Percentiles rank a stretch among this genome's conserved stretches.
phyloP scores from a whole-genome alignment of 2,329 filamentous ascomycete genomes.

The Scytalidium lignicola region DNA sequence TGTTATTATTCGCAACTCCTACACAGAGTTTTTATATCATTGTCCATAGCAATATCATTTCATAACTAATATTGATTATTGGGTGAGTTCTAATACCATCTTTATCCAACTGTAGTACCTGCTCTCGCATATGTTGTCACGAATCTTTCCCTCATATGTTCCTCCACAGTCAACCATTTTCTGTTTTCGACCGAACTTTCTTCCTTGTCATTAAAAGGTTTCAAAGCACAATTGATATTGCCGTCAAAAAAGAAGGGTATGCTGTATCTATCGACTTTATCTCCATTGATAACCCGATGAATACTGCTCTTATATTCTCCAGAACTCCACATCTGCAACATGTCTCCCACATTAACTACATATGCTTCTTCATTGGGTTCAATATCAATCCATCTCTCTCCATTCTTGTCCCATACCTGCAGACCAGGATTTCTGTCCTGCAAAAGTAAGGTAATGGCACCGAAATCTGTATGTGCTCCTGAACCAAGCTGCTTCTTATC shows the following conservation, averaged over 20 bases:
- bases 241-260: constrained; percentile 52
- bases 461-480: constrained; percentile 48
- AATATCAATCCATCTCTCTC: constrained; percentile 37
- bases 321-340: constrained; percentile 43
- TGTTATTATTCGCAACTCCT: no score
- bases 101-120: no score
- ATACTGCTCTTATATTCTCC: constrained; percentile 45
- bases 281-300: constrained; percentile 49
- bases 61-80: no score
- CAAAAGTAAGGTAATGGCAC: constrained; percentile 47
- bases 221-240: constrained; percentile 38
- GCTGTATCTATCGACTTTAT: constrained; percentile 43
- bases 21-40: no score
- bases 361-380: constrained; percentile 38
- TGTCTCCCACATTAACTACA: constrained; percentile 46
- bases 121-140: constrained; percentile 18
- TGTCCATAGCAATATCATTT: no score
- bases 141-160: constrained; percentile 24
- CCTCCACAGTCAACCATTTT: constrained; percentile 18
- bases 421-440: constrained; percentile 44
- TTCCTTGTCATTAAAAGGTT: constrained; percentile 16
- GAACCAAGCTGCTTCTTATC: constrained; percentile 20
- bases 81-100: no score
- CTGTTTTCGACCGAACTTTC: constrained; percentile 1
- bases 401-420: constrained; percentile 41